Conservation (phyloP, 208 protist genomes). For the Histomonas meleagridis region DNA sequence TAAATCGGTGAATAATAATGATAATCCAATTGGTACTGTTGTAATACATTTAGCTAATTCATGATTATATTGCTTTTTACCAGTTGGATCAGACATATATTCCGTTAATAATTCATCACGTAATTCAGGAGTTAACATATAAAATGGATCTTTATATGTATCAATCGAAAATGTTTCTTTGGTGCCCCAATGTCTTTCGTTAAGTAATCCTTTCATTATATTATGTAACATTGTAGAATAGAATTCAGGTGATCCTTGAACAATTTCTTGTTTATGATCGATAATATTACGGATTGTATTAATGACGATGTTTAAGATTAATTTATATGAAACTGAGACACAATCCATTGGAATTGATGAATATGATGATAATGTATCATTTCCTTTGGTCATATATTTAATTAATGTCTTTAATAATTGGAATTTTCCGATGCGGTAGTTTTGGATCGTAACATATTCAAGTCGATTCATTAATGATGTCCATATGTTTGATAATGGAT, state of each 20-base stretch:
- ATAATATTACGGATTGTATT: not conserved
- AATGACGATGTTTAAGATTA: not conserved
- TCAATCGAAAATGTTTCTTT: not conserved
- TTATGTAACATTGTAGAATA: not conserved
- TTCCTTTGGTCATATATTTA: not conserved
- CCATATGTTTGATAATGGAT: not conserved
- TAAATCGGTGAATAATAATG: not conserved
- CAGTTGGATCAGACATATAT: not conserved
- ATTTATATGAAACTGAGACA: not conserved
- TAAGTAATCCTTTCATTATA: not conserved
- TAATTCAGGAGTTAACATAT: not conserved
- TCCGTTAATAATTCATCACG: not conserved
- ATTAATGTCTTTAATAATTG: not conserved
- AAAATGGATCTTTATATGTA: not conserved
- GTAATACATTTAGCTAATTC: not conserved
- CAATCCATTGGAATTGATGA: not conserved
- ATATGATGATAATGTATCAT: too few species aligned
- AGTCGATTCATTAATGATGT: not conserved
- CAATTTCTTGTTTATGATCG: not conserved
- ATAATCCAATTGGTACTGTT: not conserved
- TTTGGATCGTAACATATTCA: not conserved
- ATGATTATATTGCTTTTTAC: not conserved
- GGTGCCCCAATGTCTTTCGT: not conserved
- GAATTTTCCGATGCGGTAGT: not conserved
- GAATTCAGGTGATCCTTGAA: not conserved